Base-by-base conservation (phyloP, 768 basidiomycete genomes). In the Kwoniella dendrophila region DNA sequence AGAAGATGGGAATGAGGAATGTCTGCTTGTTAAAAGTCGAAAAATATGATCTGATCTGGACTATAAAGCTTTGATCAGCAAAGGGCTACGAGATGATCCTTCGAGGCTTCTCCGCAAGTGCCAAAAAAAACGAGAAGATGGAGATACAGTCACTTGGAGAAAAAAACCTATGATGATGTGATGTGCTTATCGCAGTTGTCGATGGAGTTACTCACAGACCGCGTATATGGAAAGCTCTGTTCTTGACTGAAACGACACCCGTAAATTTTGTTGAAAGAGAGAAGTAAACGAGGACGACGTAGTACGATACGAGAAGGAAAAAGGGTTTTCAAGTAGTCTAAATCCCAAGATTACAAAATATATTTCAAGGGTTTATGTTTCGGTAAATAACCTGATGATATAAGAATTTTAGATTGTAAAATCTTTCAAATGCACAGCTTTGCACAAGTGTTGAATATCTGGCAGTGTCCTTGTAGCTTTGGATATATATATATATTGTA, bases 11-110 rank as follows among this genome's bases (percentile, higher is more conserved):
- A n/a, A n/a, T n/a, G n/a, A n/a, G n/a, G n/a, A n/a, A n/a, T n/a
- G n/a, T n/a, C n/a, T n/a, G n/a, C n/a, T n/a, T n/a, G n/a, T n/a
- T n/a, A n/a, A n/a, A n/a, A n/a, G n/a, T n/a, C n/a, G n/a, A n/a
- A 22, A 44, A 18, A 1, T 10, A 44, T 44, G 43, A 11, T 44
- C 24, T 44, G 43, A 24, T 44, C 20, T n/a, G n/a, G 47, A n/a
- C 22, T 45, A 26, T n/a, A 30, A 30, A 33, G 49, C 49, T 51
- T 51, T 51, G 49, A 51, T 51, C 49, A 51, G 32, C 29, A 12
- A 44, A n/a, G 24, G 24, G 43, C 38, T 16, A 44, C 43, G 43
- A 44, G 24, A 44, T 44, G 43, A 44, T 44, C 20, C 43, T 44
- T 44, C 20, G 18, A 38, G 36, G 8, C 36, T 38, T 38, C 36